phyloP scores from a whole-genome alignment of 345 rosid genomes.

The Geranium brycei region DNA sequence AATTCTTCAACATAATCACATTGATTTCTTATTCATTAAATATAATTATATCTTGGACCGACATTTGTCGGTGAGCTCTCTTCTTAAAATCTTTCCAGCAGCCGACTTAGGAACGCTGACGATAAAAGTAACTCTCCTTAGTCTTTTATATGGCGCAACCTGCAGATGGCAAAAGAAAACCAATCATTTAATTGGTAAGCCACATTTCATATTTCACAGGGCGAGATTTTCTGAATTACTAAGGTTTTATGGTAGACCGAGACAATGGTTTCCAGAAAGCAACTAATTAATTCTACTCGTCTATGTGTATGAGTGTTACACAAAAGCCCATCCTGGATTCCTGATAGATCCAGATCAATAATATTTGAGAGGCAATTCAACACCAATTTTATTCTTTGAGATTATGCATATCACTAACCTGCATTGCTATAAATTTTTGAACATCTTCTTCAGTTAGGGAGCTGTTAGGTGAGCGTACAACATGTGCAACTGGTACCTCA shows the following conservation, averaged over 20 bases:
- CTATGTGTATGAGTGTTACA: no score
- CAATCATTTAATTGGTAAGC: background rate
- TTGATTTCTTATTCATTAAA: no score
- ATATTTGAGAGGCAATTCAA: background rate
- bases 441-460: conserved; percentile 24
- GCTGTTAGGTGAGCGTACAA: conserved; percentile 26
- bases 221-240: background rate
- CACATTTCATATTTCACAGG: background rate
- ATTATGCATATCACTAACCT: conserved; percentile 12
- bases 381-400: background rate
- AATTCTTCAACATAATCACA: no score
- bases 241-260: background rate
- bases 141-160: conserved; percentile 28
- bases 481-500: conserved; percentile 39
- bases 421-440: conserved; percentile 21
- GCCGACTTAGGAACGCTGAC: conserved; percentile 21
- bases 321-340: no score
- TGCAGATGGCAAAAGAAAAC: background rate
- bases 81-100: conserved; percentile 28
- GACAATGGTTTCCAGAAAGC: no score
- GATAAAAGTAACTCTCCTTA: conserved; percentile 18
- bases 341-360: background rate
- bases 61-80: conserved; percentile 20
- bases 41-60: conserved; percentile 16
- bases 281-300: no score